phyloP scores from a whole-genome alignment of 169 alveolate species.

The Plasmodium chabaudi region DNA sequence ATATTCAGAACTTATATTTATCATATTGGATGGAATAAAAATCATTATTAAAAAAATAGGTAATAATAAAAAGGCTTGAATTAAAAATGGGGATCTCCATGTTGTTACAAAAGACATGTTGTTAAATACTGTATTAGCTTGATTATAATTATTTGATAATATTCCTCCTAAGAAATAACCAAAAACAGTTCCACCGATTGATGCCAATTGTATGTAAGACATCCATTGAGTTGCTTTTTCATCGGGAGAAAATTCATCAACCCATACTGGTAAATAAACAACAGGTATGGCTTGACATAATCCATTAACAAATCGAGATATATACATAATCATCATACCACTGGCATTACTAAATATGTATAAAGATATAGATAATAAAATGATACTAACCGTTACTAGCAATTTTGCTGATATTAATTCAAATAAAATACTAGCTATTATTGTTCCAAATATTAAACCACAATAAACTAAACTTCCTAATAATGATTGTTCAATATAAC shows the following conservation, averaged over 20 bases:
- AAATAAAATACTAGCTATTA: conserved; percentile 81
- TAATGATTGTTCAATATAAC: conserved; percentile 79
- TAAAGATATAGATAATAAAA: conserved; percentile 76
- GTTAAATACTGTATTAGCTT: conserved; percentile 10
- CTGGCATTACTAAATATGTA: conserved; percentile 81
- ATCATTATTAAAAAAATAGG: conserved; percentile 56
- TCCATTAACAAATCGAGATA: conserved; percentile 91
- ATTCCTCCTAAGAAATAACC: conserved; percentile 79
- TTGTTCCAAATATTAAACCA: conserved; percentile 85
- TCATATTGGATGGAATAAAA: conserved; percentile 59
- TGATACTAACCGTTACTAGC: conserved; percentile 78
- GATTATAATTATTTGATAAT: conserved; percentile 30
- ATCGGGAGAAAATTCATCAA: conserved; percentile 93
- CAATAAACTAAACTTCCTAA: conserved; percentile 86
- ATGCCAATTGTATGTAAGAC: conserved; percentile 93
- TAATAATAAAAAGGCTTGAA: conserved; percentile 42
- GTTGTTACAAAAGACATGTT: conserved; percentile 27
- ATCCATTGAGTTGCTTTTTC: conserved; percentile 93
- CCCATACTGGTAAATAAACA: conserved; percentile 96
- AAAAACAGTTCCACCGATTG: conserved; percentile 89
- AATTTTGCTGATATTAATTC: conserved; percentile 79
- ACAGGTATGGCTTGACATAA: conserved; percentile 93
- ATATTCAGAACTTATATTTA: conserved; percentile 28
- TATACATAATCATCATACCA: conserved; percentile 83
- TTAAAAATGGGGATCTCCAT: conserved; percentile 76